Conservation (phyloP, 176 grass and related monocot genomes). For the Triticum aestivum region IWGSC_CS_RefSeq_v2.1 NC_057798.1:760711507-760712006, state of each 20-base stretch:
- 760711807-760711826: neutral
- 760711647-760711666: neutral
- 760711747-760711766: neutral
- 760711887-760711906: slow-evolving; percentile 22
- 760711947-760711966: neutral
- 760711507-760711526: neutral
- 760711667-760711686: neutral
- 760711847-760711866: slow-evolving; percentile 19
- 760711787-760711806: neutral
- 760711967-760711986: neutral
- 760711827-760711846: no score
- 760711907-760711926: slow-evolving; percentile 2
- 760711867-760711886: neutral
- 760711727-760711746: neutral
- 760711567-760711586: slow-evolving; percentile 36
- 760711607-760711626: neutral
- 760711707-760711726: slow-evolving; percentile 45
- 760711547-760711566: slow-evolving; percentile 52
- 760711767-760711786: neutral
- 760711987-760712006: neutral
- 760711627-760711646: neutral
- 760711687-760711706: slow-evolving; percentile 1
- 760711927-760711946: neutral
- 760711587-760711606: neutral
- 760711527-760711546: neutral